Percentiles rank a stretch among this genome's conserved stretches.
These are phyloP conservation scores for Ogataea paradorogensis DNA, from an alignment of 805 yeast genomes.

Conservation along the genomic window DNA sequence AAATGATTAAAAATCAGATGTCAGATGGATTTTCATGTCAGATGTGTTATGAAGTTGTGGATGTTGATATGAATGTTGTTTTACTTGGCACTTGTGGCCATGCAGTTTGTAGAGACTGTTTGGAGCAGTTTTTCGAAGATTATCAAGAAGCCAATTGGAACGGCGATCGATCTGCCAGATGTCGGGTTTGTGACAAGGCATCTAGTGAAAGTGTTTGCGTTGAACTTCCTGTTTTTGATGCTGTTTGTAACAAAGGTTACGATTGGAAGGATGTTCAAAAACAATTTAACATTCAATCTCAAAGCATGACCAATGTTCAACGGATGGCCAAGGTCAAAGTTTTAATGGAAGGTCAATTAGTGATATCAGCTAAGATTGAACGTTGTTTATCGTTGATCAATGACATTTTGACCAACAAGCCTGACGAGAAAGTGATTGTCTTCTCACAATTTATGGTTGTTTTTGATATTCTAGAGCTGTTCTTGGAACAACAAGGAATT, in stretches of 20 bases:
- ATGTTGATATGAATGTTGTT: slow-evolving; percentile 42
- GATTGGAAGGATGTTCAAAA: slow-evolving; percentile 25
- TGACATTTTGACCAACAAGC: slow-evolving; percentile 44
- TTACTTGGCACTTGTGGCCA: slow-evolving; percentile 71
- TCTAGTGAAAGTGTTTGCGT: slow-evolving; percentile 40
- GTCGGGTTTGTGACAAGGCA: slow-evolving; percentile 50
- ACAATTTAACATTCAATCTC: slow-evolving; percentile 21
- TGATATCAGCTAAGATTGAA: slow-evolving; percentile 66
- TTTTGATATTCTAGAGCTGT: slow-evolving; percentile 61
- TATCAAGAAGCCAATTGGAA: slow-evolving; percentile 34
- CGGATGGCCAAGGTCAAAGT: slow-evolving; percentile 27
- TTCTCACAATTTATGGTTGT: slow-evolving; percentile 84
- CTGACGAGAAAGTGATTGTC: slow-evolving; percentile 73
- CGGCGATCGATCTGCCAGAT: slow-evolving; percentile 41
- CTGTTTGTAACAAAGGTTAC: slow-evolving; percentile 35
- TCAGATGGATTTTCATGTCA: slow-evolving; percentile 55
- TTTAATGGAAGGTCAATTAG: slow-evolving; percentile 42
- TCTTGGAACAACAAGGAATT: slow-evolving; percentile 46
- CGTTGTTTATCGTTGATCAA: slow-evolving; percentile 57
- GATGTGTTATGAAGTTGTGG: slow-evolving; percentile 55
- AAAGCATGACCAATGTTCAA: slow-evolving; percentile 26
- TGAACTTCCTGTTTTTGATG: slow-evolving; percentile 51
- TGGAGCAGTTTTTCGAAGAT: slow-evolving; percentile 49
- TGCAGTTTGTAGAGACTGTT: slow-evolving; percentile 59
- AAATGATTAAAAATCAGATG: slow-evolving; percentile 35